Base-by-base conservation (phyloP, 1,139 yeast species). In the Hansenula sp. region DNA sequence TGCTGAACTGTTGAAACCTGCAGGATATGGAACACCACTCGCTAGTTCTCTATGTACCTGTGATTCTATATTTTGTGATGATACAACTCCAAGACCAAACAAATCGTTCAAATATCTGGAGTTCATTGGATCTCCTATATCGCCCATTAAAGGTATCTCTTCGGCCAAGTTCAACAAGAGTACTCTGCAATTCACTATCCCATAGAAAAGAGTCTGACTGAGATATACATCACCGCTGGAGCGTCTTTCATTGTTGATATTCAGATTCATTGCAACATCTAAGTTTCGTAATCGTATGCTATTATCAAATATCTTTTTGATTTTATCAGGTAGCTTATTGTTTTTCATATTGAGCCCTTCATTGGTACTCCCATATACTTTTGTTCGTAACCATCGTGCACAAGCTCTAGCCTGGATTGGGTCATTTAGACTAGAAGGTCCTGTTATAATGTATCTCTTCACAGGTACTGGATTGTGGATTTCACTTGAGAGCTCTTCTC, bases 71-170 rank as follows among this genome's bases (percentile, higher is more conserved):
- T 66, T 55, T 0, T 64, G 51, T 4, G 70, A 56, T 35, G 66
- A 62, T 3, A 71, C 64, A 26, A 68, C 41, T 0, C 71, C 71
- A 20, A 69, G 46, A 38, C 69, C 55, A 49, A 60, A 70, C 39
- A 71, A 56, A 47, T 73, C 79, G 1, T 71, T 61, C 36, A 68
- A 61, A 53, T 69, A 73, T 40, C 64, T 65, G 3, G 73, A 73
- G 2, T 66, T 68, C 8, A 73, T 45, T 1, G 73, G 72, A 47
- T 25, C 35, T 12, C 19, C 25, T 7, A 33, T 18, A 3, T 11
- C 22, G 3, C 29, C 29, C 13, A 14, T 6, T 18, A 33, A 5
- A 13, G 28, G 29, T 24, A 65, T 62, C 38, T 51, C 56, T 43
- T 54, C 60, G 7, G 68, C 69, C 39, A 64, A 53, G 38, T 61